A percentile compares a stretch with the other conserved stretches of the same genome.
phyloP scores from a whole-genome alignment of 805 yeast genomes.

The Teunomyces atbi region DNA sequence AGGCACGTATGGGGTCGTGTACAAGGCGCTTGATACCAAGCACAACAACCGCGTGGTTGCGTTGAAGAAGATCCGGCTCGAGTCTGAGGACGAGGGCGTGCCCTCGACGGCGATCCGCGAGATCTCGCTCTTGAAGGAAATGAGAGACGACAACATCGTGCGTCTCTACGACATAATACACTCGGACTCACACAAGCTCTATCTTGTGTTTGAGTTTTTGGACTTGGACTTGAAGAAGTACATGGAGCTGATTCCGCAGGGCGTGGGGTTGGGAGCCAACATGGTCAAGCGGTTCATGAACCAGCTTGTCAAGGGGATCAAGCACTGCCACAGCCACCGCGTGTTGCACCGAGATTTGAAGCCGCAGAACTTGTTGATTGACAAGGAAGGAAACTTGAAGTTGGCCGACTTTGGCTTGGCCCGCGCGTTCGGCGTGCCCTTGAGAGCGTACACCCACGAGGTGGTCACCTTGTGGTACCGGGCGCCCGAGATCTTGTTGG shows the following conservation, averaged over 20 bases:
- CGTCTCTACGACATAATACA: slow-evolving; percentile 91
- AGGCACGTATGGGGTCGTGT: slow-evolving; percentile 97
- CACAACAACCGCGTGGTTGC: slow-evolving; percentile 95
- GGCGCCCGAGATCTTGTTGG: slow-evolving; percentile 92
- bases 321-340: slow-evolving; percentile 92
- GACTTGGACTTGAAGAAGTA: slow-evolving; percentile 94
- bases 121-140: slow-evolving; percentile 88
- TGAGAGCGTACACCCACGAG: slow-evolving; percentile 95
- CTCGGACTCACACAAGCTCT: slow-evolving; percentile 87
- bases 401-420: slow-evolving; percentile 85
- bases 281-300: slow-evolving; percentile 91
- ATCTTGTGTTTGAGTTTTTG: slow-evolving; percentile 88
- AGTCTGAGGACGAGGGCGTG: slow-evolving; percentile 97
- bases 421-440: slow-evolving; percentile 95
- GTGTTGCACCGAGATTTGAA: slow-evolving; percentile 94
- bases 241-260: slow-evolving; percentile 93
- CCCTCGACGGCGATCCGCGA: slow-evolving; percentile 98
- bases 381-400: slow-evolving; percentile 86
- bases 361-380: slow-evolving; percentile 92
- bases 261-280: slow-evolving; percentile 83
- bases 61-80: slow-evolving; percentile 88
- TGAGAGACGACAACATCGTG: slow-evolving; percentile 91
- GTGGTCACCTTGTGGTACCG: slow-evolving; percentile 98
- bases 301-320: slow-evolving; percentile 86
- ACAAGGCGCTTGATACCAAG: slow-evolving; percentile 86